phyloP scores from a whole-genome alignment of 192 early-diverging fungal genomes.

The Mortierella antarctica region DNA sequence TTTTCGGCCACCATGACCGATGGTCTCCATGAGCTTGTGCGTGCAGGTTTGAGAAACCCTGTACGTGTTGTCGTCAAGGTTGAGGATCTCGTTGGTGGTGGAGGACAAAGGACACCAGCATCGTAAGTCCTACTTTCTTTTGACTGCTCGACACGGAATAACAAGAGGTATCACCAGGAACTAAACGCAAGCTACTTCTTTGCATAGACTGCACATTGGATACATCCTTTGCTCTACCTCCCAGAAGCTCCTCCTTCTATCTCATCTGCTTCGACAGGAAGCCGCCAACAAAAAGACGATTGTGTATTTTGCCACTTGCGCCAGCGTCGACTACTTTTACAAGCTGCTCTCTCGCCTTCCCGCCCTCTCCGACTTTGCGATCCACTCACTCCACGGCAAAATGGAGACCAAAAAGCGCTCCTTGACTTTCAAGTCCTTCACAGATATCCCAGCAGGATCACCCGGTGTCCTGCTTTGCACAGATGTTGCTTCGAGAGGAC shows the following conservation, averaged over 20 bases:
- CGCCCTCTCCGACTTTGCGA: conserved; percentile 61
- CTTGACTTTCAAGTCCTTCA: conserved; percentile 82
- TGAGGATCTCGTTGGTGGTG: conserved; percentile 64
- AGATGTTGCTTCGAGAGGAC: conserved; percentile 94
- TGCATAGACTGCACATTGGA: conserved; percentile 69
- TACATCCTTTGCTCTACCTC: conserved; percentile 84
- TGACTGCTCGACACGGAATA: conserved; percentile 1
- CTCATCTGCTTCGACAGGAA: conserved; percentile 69
- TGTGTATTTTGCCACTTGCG: conserved; percentile 96
- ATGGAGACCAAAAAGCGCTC: conserved; percentile 91
- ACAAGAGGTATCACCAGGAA: not conserved
- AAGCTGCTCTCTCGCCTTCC: conserved; percentile 62
- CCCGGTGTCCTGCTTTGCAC: conserved; percentile 90
- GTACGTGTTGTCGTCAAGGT: conserved; percentile 92
- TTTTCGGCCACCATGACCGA: conserved; percentile 99
- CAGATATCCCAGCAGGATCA: conserved; percentile 67
- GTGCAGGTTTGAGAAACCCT: conserved; percentile 92
- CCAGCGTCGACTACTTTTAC: conserved; percentile 95
- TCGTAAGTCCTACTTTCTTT: conserved; percentile 52
- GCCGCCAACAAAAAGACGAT: conserved; percentile 83
- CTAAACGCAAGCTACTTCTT: not conserved
- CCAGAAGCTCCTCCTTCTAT: conserved; percentile 83
- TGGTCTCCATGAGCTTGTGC: conserved; percentile 81
- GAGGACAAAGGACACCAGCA: conserved; percentile 71
- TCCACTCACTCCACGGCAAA: conserved; percentile 91